Evolutionary conservation across 257 asterid genomes (phyloP).

Genomic region (Henckelia pumila): DNA sequence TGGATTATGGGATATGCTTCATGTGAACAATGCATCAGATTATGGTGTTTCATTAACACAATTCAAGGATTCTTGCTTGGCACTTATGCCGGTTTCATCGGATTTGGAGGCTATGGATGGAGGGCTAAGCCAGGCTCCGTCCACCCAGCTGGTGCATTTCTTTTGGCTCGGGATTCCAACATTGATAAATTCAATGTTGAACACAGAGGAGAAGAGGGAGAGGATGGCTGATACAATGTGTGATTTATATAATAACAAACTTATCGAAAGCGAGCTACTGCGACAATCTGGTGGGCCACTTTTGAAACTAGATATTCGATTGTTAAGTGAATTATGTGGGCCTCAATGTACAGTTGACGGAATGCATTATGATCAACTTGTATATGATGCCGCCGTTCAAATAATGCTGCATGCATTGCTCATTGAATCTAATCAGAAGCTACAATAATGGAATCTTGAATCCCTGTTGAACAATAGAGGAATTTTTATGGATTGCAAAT

Average conservation of each 20-base stretch:
- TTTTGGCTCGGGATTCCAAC: conserved; percentile 95
- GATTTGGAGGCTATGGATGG: conserved; percentile 36
- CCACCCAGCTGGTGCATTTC: conserved; percentile 52
- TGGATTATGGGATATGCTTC: conserved; percentile 96
- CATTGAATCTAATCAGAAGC: conserved; percentile 80
- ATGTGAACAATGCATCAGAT: conserved; percentile 53
- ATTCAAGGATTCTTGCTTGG: conserved; percentile 53
- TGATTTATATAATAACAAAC: conserved; percentile 51
- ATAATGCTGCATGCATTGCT: conserved; percentile 84
- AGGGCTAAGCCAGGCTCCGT: conserved; percentile 30
- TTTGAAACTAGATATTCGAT: conserved; percentile 58
- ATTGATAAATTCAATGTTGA: conserved; percentile 64
- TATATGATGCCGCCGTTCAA: conserved; percentile 77
- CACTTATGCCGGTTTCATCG: conserved; percentile 61
- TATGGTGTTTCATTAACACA: conserved; percentile 48
- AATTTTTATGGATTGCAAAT: conserved; percentile 16
- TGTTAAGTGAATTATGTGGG: conserved; percentile 67
- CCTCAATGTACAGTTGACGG: conserved; percentile 74
- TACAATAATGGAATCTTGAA: conserved; percentile 33
- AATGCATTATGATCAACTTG: conserved; percentile 78
- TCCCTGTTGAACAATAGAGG: conserved; percentile 8
- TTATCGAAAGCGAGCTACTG: conserved; percentile 53
- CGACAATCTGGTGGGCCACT: conserved; percentile 67
- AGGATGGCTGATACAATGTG: conserved; percentile 54
- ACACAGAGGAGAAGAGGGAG: conserved; percentile 70